These are phyloP conservation scores for Fraxinus cuspidata DNA, from an alignment of 257 asterid genomes.

Conservation along the genomic window DNA sequence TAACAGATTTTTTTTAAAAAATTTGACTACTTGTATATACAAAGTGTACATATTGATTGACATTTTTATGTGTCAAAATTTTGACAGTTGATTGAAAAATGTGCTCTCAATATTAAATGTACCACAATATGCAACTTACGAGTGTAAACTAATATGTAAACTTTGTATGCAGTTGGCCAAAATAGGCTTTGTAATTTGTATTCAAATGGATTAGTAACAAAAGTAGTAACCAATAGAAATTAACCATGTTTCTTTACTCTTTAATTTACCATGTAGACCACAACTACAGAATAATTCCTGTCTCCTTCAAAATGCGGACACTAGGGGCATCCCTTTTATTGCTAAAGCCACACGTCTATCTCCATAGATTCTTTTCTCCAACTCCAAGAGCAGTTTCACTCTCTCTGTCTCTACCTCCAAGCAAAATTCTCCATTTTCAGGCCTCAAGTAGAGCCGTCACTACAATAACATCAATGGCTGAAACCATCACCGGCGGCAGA, in stretches of 20 bases:
- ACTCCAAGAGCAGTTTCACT: slow-evolving; percentile 21
- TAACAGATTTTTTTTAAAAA: too few species aligned
- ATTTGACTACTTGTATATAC: too few species aligned
- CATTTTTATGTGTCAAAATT: too few species aligned
- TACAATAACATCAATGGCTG: slow-evolving; percentile 42
- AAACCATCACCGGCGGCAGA: slow-evolving; percentile 21
- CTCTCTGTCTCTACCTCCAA: slow-evolving; percentile 20
- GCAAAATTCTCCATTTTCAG: slow-evolving; percentile 26
- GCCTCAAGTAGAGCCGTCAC: slow-evolving; percentile 32
- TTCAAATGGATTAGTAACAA: too few species aligned
- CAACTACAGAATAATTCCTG: background rate
- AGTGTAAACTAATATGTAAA: too few species aligned
- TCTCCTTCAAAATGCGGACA: slow-evolving; percentile 29
- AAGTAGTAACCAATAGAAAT: too few species aligned
- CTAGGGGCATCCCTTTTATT: slow-evolving; percentile 32
- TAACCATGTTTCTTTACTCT: background rate
- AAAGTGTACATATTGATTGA: too few species aligned
- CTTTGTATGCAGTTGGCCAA: too few species aligned
- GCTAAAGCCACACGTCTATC: slow-evolving; percentile 47
- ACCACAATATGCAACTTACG: too few species aligned
- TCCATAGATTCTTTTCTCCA: slow-evolving; percentile 27
- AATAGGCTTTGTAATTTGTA: too few species aligned
- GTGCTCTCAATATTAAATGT: too few species aligned
- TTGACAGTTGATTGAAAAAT: too few species aligned
- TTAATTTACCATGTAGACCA: slow-evolving; percentile 4